Conservation (phyloP, 129 eudicot genomes). For the Cynara cardunculus region DNA sequence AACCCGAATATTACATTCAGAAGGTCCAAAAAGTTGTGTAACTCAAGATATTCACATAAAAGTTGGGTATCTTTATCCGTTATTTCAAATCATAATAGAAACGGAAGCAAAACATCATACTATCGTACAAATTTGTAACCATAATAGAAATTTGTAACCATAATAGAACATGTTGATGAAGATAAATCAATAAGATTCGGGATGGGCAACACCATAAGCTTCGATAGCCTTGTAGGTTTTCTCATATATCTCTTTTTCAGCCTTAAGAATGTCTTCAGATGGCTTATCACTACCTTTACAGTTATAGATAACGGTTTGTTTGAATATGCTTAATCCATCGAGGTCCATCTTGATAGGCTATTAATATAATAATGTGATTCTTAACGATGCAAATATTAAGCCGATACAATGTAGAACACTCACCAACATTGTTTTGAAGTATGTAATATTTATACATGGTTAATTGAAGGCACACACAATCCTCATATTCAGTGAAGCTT, state of each 20-base stretch:
- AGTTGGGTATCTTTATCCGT: constrained; percentile 3
- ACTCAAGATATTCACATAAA: too few relatives aligned
- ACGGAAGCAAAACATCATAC: not conserved
- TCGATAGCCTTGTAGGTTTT: too few relatives aligned
- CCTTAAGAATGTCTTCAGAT: constrained; percentile 13
- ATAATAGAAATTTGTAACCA: not conserved
- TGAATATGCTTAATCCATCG: not conserved
- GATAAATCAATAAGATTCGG: not conserved
- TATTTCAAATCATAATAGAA: not conserved
- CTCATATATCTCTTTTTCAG: not conserved
- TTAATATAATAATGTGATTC: too few relatives aligned
- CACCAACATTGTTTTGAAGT: too few relatives aligned
- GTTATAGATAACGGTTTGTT: constrained; percentile 1
- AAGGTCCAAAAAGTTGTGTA: too few relatives aligned
- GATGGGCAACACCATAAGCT: too few relatives aligned
- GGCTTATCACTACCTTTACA: constrained; percentile 10
- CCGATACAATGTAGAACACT: not conserved
- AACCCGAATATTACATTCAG: too few relatives aligned
- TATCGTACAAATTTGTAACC: not conserved
- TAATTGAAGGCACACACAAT: too few relatives aligned
- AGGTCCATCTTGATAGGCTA: too few relatives aligned
- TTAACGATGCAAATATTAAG: not conserved
- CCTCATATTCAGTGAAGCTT: too few relatives aligned
- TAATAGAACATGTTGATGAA: not conserved
- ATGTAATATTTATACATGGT: too few relatives aligned